Evolutionary conservation across 2,329 filamentous ascomycete species (phyloP).

Genomic region (Aureobasidium sp.): DNA sequence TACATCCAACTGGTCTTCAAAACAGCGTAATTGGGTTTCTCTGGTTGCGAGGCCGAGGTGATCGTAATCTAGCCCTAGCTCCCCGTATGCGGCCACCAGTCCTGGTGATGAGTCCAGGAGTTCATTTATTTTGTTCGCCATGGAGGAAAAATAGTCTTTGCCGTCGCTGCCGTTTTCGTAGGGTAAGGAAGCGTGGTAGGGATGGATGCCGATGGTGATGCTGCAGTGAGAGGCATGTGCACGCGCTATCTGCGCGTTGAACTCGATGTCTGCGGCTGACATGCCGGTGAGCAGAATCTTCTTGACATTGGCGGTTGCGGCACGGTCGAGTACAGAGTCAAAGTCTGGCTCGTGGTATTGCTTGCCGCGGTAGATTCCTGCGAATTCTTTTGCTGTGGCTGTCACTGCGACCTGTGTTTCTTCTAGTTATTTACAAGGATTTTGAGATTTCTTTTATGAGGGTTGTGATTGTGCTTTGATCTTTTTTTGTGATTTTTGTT

Average conservation of each 20-base stretch:
- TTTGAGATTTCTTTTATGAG: too few relatives aligned
- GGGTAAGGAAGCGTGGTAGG: conserved; percentile 44
- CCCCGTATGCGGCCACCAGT: conserved; percentile 42
- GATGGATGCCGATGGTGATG: conserved; percentile 45
- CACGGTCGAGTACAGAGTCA: conserved; percentile 36
- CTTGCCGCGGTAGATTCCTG: conserved; percentile 46
- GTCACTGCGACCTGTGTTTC: conserved; percentile 29
- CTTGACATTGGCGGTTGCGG: conserved; percentile 35
- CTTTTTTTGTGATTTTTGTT: too few relatives aligned
- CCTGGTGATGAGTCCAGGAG: conserved; percentile 19
- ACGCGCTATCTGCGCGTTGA: conserved; percentile 23
- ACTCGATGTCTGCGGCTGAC: conserved; percentile 37
- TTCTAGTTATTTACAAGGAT: background rate
- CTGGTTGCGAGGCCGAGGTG: conserved; percentile 39
- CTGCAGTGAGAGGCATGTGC: conserved; percentile 30
- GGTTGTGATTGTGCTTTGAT: too few relatives aligned
- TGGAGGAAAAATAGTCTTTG: conserved; percentile 23
- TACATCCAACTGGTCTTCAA: conserved; percentile 38
- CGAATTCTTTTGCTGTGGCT: conserved; percentile 37
- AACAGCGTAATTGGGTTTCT: conserved; percentile 35
- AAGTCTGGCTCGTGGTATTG: conserved; percentile 44
- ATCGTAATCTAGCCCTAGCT: conserved; percentile 47
- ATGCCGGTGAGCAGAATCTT: conserved; percentile 34
- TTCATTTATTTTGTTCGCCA: conserved; percentile 23
- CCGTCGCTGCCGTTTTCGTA: conserved; percentile 25